These are phyloP conservation scores for Eucalyptus globulus DNA, from an alignment of 345 rosid species.

Conservation along the genomic window DNA sequence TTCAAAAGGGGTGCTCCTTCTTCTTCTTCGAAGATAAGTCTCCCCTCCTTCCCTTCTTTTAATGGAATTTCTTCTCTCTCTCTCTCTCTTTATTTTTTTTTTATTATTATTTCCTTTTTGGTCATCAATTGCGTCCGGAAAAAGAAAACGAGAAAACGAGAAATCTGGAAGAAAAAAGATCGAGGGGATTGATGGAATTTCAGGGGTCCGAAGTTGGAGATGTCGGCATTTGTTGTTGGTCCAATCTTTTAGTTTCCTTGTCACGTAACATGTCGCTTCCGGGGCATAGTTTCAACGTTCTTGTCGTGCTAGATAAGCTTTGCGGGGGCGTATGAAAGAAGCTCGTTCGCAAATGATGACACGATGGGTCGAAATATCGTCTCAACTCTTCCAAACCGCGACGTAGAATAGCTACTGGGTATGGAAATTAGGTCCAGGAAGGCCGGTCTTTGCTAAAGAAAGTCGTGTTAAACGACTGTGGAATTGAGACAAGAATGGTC, in stretches of 20 bases:
- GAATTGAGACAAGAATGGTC: background rate
- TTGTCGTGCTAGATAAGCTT: background rate
- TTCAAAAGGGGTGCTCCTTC: background rate
- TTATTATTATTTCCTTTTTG: background rate
- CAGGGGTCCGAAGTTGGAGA: background rate
- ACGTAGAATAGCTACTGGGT: background rate
- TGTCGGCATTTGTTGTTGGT: background rate
- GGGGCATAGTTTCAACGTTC: background rate
- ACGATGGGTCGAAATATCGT: background rate
- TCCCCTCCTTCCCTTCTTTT: background rate
- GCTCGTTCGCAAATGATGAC: background rate
- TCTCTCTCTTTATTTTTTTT: rapidly evolving
- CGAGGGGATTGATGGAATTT: background rate
- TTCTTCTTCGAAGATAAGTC: background rate
- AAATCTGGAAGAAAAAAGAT: background rate
- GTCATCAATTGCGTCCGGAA: background rate
- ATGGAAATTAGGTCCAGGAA: background rate
- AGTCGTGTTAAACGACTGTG: no score
- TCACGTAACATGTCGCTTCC: background rate
- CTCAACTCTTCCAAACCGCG: background rate
- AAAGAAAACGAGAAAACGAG: background rate
- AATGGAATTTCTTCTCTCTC: background rate
- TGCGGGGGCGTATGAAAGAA: background rate
- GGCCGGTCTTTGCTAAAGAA: background rate
- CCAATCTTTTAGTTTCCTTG: background rate